Evolutionary conservation across 257 asterid genomes (phyloP).

Genomic region (Rehmannia glutinosa): DNA sequence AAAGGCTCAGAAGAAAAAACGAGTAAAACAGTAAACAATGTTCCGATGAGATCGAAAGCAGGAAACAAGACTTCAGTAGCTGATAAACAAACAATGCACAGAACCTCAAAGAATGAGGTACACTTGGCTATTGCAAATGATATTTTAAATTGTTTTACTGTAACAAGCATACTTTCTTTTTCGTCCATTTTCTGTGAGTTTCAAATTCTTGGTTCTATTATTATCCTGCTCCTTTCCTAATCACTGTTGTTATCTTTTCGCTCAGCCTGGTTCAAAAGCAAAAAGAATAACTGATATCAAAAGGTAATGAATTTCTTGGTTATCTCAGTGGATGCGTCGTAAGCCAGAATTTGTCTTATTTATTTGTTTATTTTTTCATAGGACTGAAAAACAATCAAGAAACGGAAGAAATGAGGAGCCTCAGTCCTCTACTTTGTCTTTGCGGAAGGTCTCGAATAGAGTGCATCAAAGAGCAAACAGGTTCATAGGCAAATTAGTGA

Average conservation of each 20-base stretch:
- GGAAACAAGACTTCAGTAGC: constrained; percentile 28
- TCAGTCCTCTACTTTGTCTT: constrained; percentile 27
- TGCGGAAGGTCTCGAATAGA: constrained; percentile 27
- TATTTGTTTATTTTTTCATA: neutral
- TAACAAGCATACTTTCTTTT: neutral
- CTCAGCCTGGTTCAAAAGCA: constrained; percentile 36
- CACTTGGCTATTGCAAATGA: neutral
- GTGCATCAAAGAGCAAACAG: constrained; percentile 40
- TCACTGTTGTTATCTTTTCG: neutral
- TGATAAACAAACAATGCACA: constrained; percentile 20
- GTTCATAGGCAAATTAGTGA: constrained; percentile 26
- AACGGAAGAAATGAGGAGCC: constrained; percentile 16
- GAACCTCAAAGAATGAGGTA: constrained; percentile 41
- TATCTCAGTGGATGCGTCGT: neutral
- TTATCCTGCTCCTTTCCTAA: constrained; percentile 6
- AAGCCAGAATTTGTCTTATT: neutral
- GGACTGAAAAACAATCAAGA: constrained; percentile 35
- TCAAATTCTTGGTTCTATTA: neutral
- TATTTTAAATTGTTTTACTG: neutral
- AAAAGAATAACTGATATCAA: constrained; percentile 25
- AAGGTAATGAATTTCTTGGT: constrained; percentile 42
- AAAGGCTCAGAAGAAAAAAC: constrained; percentile 29
- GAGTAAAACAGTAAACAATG: constrained; percentile 22
- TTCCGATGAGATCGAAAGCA: constrained; percentile 22
- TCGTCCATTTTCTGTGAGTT: neutral